Base-by-base conservation (phyloP, 2,329 filamentous ascomycete species). In the Epichloe festucae region DNA sequence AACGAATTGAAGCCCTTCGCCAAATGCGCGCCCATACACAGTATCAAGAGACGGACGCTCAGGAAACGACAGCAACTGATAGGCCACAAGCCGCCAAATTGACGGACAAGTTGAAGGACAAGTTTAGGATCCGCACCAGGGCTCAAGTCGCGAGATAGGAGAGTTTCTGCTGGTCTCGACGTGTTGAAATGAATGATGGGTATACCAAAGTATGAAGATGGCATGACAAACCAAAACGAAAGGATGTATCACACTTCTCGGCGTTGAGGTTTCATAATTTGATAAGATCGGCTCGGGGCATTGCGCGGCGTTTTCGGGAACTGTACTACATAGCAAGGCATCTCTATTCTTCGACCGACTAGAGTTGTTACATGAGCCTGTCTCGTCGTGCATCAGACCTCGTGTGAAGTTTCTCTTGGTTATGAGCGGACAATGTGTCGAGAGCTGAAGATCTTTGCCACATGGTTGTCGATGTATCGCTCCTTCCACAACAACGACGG, bases 1-100 rank as follows among this genome's bases (percentile, higher is more conserved):
- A 84, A 63, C 77, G 79, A n/a, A 78, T 84, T 50, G 77, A 76
- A 51, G 76, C 73, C 5, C 68, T 84, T 5, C 71, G 80, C 38
- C 73, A 73, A 49, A 65, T 65, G 62, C 62, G 65, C 43, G 49
- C 46, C 15, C 49, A 54, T 10, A 60, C 59, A 7, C 61, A 62
- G 48, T 53, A 54, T 2, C 53, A 57, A n/a, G 59, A 60, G 34
- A 48, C 52, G 15, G 56, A 56, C 15, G 50, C 52, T 8, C 63
- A 57, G 42, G 50, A 58, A 53, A 21, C 53, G 6, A 63, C 65
- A 10, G 61, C 58, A 2, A 63, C 64, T n/a, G 62, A 65, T 65
- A 52, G 70, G 64, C 56, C 63, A 23, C 70, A 70, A 27, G 69
- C 72, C 49, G 67, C 70, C 11, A 68, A 64, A 43, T 60, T 81